A percentile compares a stretch with the other conserved stretches of the same genome.
These are phyloP conservation scores for Aspergillus chevalieri DNA, from an alignment of 2,329 filamentous ascomycete species.

Conservation along the genomic window DNA sequence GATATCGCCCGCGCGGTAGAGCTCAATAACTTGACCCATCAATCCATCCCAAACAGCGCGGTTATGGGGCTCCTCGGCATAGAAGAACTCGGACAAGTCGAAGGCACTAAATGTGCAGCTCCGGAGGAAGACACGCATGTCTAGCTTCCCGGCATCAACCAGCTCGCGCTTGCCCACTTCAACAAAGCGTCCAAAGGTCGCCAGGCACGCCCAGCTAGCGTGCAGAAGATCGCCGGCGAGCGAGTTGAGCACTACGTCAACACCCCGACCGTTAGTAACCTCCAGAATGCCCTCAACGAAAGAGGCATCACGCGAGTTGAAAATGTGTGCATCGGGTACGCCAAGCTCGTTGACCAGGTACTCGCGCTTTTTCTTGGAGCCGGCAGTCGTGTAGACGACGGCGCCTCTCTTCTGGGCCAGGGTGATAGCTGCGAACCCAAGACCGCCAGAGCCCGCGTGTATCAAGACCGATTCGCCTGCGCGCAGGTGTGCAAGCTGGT, in stretches of 20 bases:
- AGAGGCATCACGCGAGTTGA: constrained; percentile 3
- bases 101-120: constrained; percentile 7
- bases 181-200: constrained; percentile 8
- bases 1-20: neutral
- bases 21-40: neutral
- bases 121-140: constrained; percentile 3
- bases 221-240: constrained; percentile 12
- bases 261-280: constrained; percentile 1
- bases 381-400: neutral
- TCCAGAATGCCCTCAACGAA: constrained; percentile 1
- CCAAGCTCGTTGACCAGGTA: constrained; percentile 12
- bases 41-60: neutral
- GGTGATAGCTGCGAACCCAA: neutral
- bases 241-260: constrained; percentile 14
- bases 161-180: constrained; percentile 11
- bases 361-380: neutral
- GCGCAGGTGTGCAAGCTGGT: neutral
- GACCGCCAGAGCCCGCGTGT: neutral
- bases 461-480: neutral
- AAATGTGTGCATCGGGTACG: constrained; percentile 8
- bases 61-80: neutral
- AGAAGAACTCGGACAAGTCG: constrained; percentile 2
- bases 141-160: constrained; percentile 1
- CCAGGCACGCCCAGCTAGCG: constrained; percentile 18
- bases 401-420: neutral